phyloP scores from a whole-genome alignment of 495 filamentous ascomycete genomes.

The Glutinoglossum americanum region DNA sequence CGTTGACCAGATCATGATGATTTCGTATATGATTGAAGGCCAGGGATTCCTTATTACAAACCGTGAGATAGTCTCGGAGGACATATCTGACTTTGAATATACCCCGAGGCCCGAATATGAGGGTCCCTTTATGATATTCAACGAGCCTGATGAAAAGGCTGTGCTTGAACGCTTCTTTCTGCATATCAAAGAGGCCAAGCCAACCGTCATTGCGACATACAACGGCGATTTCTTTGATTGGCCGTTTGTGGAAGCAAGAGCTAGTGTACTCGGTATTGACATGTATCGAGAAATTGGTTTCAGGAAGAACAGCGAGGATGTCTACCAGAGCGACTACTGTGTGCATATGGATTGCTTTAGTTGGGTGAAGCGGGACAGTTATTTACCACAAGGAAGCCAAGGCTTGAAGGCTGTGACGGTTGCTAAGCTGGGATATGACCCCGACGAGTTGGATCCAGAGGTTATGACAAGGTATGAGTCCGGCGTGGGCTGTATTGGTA shows the following conservation, averaged over 20 bases:
- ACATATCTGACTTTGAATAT: constrained; percentile 96
- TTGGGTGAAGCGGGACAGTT: constrained; percentile 98
- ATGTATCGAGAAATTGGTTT: constrained; percentile 99
- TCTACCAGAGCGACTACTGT: constrained; percentile 85
- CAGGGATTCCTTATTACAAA: constrained; percentile 98
- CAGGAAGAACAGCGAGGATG: constrained; percentile 80
- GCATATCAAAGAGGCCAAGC: constrained; percentile 83
- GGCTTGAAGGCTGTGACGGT: constrained; percentile 95
- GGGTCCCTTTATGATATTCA: constrained; percentile 91
- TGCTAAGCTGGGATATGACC: constrained; percentile 93
- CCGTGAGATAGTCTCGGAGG: constrained; percentile 90
- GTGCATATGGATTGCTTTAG: constrained; percentile 98
- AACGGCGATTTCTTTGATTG: constrained; percentile 99
- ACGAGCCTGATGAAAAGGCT: constrained; percentile 81
- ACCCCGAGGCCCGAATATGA: constrained; percentile 91
- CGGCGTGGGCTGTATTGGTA: not conserved
- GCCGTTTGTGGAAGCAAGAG: constrained; percentile 90
- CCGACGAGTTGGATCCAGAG: constrained; percentile 93
- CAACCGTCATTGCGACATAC: constrained; percentile 94
- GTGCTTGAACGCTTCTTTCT: constrained; percentile 83
- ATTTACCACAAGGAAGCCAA: constrained; percentile 90
- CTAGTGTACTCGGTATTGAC: constrained; percentile 87
- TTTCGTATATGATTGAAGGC: constrained; percentile 99
- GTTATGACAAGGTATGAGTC: constrained; percentile 54
- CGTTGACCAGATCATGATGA: constrained; percentile 99